Conservation (phyloP, 768 basidiomycete genomes). For the Amanita polypyramis region DNA sequence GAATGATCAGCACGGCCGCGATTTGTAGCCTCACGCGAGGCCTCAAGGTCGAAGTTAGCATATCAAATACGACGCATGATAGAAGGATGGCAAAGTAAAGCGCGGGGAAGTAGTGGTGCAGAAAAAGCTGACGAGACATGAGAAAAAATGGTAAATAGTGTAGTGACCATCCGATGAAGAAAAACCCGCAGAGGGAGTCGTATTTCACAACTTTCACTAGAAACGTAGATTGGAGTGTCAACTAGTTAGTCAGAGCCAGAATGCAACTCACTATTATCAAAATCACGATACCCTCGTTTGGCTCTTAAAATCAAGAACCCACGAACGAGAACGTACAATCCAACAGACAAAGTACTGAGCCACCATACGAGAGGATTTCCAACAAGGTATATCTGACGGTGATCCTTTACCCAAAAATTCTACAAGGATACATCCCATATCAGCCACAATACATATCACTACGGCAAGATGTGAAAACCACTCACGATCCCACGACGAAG, state of each 20-base stretch:
- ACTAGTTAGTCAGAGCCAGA: background rate
- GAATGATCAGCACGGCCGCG: slow-evolving; percentile 58
- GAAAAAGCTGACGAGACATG: slow-evolving; percentile 93
- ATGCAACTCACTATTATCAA: slow-evolving; percentile 70
- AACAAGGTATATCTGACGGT: slow-evolving; percentile 89
- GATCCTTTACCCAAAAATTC: slow-evolving; percentile 99
- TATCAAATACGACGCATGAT: slow-evolving; percentile 71
- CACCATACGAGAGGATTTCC: slow-evolving; percentile 97
- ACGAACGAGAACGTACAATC: slow-evolving; percentile 56
- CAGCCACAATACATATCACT: too few species aligned
- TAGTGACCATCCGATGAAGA: slow-evolving; percentile 83
- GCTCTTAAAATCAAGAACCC: slow-evolving; percentile 78
- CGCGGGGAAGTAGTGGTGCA: slow-evolving; percentile 97
- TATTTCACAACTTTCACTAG: slow-evolving; percentile 87
- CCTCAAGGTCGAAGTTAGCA: slow-evolving; percentile 67
- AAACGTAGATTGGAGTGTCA: background rate
- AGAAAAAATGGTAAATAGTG: slow-evolving; percentile 98
- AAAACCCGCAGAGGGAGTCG: slow-evolving; percentile 82
- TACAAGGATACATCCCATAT: slow-evolving; percentile 21
- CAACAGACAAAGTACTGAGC: slow-evolving; percentile 62
- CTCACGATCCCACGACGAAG: slow-evolving; percentile 88
- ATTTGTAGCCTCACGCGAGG: slow-evolving; percentile 75
- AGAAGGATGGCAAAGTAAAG: slow-evolving; percentile 89
- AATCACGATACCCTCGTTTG: slow-evolving; percentile 86
- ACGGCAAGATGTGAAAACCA: slow-evolving; percentile 9